phyloP scores from a whole-genome alignment of 2,329 filamentous ascomycete species.

The Aspergillus sp. region DNA sequence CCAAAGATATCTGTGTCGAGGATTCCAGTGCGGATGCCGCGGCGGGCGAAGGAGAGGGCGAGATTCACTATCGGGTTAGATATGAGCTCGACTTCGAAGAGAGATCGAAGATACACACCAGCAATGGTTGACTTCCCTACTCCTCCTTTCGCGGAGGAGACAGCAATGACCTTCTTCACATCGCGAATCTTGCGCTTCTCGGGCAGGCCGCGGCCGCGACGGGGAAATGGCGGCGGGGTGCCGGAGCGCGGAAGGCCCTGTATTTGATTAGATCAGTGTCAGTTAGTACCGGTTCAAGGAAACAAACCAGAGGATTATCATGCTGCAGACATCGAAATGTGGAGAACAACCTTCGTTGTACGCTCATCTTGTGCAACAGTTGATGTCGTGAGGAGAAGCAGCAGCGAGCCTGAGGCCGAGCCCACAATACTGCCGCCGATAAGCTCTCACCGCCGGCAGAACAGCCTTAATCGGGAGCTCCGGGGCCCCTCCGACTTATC shows the following conservation, averaged over 20 bases:
- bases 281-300: neutral
- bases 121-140: slow-evolving; percentile 95
- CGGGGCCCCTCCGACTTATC: neutral
- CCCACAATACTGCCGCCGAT: slow-evolving; percentile 21
- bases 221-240: slow-evolving; percentile 64
- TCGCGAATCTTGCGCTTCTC: slow-evolving; percentile 76
- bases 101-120: slow-evolving; percentile 48
- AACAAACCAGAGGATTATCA: slow-evolving; percentile 79
- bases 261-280: neutral
- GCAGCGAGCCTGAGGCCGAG: slow-evolving; percentile 2
- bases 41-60: slow-evolving; percentile 79
- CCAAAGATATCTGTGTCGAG: slow-evolving; percentile 97
- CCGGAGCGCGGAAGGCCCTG: slow-evolving; percentile 84
- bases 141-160: slow-evolving; percentile 96
- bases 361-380: slow-evolving; percentile 9
- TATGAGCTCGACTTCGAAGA: too few relatives aligned
- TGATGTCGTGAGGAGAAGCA: neutral
- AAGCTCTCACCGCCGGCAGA: slow-evolving; percentile 20
- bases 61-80: slow-evolving; percentile 61
- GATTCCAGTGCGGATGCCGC: slow-evolving; percentile 79
- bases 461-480: neutral
- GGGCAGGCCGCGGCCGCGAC: slow-evolving; percentile 72
- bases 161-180: slow-evolving; percentile 90
- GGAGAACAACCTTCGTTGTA: slow-evolving; percentile 54
- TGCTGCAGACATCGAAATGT: slow-evolving; percentile 59